phyloP scores from a whole-genome alignment of 345 rosid species.

The Populus deltoides region DNA sequence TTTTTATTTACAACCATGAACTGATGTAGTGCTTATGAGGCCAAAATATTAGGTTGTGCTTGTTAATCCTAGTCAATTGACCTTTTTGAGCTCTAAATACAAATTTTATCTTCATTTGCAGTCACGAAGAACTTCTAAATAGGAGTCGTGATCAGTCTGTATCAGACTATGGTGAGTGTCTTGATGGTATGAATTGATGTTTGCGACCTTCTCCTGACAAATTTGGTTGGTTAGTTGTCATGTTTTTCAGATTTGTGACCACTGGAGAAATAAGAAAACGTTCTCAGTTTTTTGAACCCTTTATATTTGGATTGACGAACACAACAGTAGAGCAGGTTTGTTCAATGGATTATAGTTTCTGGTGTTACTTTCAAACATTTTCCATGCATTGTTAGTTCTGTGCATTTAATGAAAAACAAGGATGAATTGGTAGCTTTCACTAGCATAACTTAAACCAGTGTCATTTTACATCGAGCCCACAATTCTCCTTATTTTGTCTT shows the following conservation, averaged over 20 bases:
- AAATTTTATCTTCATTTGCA: slow-evolving; percentile 26
- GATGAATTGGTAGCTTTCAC: background rate
- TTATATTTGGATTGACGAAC: slow-evolving; percentile 74
- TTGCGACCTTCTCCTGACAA: slow-evolving; percentile 35
- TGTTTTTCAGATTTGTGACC: slow-evolving; percentile 99
- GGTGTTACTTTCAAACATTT: background rate
- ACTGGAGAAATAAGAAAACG: slow-evolving; percentile 91
- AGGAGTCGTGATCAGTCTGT: slow-evolving; percentile 87
- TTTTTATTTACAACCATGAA: background rate
- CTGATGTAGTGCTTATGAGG: background rate
- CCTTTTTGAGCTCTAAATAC: background rate
- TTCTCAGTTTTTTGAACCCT: slow-evolving; percentile 86
- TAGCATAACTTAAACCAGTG: background rate
- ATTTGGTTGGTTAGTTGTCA: slow-evolving; percentile 70
- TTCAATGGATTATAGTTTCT: background rate
- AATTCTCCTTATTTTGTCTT: background rate
- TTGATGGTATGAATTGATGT: slow-evolving; percentile 9
- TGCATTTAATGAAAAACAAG: background rate
- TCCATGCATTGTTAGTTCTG: slow-evolving; percentile 3
- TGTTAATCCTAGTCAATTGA: slow-evolving; percentile 5
- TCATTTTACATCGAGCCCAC: background rate
- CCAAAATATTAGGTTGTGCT: background rate
- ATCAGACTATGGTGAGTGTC: slow-evolving; percentile 83
- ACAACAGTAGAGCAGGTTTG: slow-evolving; percentile 94
- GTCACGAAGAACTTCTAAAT: slow-evolving; percentile 72